Evolutionary conservation across 805 yeast genomes (phyloP).

Genomic region (Candida xyloterini): DNA sequence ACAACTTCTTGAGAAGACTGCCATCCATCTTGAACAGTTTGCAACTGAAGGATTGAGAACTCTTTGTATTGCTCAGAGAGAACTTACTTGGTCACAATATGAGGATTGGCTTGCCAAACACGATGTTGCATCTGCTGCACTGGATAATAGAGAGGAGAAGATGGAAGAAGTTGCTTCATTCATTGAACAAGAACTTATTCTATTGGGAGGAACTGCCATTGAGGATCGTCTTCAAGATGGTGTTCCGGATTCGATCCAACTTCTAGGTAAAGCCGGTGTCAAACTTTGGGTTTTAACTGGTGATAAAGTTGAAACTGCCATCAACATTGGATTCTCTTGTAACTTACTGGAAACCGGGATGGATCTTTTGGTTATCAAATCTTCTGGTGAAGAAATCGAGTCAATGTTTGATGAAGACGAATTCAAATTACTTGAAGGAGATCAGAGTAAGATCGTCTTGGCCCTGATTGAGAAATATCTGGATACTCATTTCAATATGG

Average conservation of each 20-base stretch:
- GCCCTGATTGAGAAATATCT: slow-evolving; percentile 52
- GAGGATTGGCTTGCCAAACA: slow-evolving; percentile 60
- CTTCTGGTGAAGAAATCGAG: slow-evolving; percentile 53
- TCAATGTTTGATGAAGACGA: slow-evolving; percentile 37
- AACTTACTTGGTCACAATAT: slow-evolving; percentile 60
- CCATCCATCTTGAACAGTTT: slow-evolving; percentile 69
- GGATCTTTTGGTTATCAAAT: slow-evolving; percentile 67
- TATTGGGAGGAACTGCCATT: slow-evolving; percentile 83
- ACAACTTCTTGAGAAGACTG: slow-evolving; percentile 52
- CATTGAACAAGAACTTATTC: slow-evolving; percentile 60
- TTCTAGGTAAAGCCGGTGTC: slow-evolving; percentile 72
- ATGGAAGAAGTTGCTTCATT: slow-evolving; percentile 75
- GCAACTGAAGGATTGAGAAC: slow-evolving; percentile 86
- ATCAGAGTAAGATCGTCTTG: slow-evolving; percentile 38
- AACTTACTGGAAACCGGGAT: slow-evolving; percentile 70
- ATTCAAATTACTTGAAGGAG: slow-evolving; percentile 16
- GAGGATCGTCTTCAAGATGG: slow-evolving; percentile 85
- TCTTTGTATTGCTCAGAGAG: slow-evolving; percentile 72
- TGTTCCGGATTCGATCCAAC: slow-evolving; percentile 76
- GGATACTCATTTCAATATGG: slow-evolving; percentile 51
- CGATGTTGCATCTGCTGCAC: slow-evolving; percentile 61
- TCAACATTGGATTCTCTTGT: slow-evolving; percentile 84
- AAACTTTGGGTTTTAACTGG: slow-evolving; percentile 86
- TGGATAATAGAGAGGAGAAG: slow-evolving; percentile 59
- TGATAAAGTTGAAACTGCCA: slow-evolving; percentile 87